Conservation (phyloP, 2,329 filamentous ascomycete species). For the Penicillium palitans region DNA sequence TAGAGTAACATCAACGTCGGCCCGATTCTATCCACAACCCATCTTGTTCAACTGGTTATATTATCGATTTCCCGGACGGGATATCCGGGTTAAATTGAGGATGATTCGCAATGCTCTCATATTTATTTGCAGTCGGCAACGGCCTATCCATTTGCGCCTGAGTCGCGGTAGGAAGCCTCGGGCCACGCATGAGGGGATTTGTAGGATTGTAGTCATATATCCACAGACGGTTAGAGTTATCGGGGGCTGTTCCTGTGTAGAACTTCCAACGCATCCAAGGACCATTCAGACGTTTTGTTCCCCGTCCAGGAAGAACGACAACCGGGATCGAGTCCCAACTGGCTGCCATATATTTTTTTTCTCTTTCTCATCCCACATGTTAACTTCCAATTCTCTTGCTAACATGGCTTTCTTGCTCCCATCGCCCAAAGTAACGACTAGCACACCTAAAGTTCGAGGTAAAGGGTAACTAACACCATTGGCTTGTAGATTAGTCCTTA, state of each 20-base stretch:
- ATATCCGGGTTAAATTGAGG: neutral
- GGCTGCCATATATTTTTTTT: neutral
- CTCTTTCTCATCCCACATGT: neutral
- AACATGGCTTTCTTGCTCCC: neutral
- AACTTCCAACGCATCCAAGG: neutral
- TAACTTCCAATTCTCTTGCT: neutral
- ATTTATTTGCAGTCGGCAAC: neutral
- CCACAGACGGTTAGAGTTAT: neutral
- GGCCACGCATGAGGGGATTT: neutral
- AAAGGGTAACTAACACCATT: neutral
- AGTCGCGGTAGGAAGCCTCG: neutral
- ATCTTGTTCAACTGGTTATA: neutral
- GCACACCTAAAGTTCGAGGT: neutral
- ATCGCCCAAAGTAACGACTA: neutral
- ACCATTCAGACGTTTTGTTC: neutral
- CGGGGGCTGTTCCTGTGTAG: neutral
- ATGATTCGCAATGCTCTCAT: neutral
- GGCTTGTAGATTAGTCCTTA: neutral
- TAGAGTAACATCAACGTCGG: neutral
- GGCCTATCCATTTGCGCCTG: neutral
- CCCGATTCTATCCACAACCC: neutral
- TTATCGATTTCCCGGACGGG: neutral
- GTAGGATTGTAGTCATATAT: neutral
- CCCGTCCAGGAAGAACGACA: neutral
- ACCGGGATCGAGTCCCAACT: neutral